Conservation (phyloP, 2,329 filamentous ascomycete species). For the Talaromyces pinophilus region DNA sequence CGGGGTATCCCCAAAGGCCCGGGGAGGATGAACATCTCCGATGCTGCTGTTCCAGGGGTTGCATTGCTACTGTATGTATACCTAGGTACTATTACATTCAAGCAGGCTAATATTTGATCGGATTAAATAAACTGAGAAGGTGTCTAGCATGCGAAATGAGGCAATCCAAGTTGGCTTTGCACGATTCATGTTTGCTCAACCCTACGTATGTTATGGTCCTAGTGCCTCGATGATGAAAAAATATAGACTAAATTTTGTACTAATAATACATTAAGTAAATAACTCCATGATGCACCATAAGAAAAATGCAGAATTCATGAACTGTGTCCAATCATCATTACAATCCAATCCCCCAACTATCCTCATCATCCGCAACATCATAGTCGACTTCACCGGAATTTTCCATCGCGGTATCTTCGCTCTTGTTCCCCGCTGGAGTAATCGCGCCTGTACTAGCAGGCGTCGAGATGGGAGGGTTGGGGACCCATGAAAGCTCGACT, state of each 20-base stretch:
- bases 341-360: conserved; percentile 23
- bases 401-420: conserved; percentile 39
- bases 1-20: conserved; percentile 6
- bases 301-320: neutral
- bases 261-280: neutral
- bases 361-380: conserved; percentile 49
- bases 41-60: neutral
- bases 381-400: conserved; percentile 48
- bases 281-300: neutral
- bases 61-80: too few relatives aligned
- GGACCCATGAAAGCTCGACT: conserved; percentile 58
- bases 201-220: too few relatives aligned
- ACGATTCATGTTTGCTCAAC: too few relatives aligned
- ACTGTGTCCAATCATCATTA: conserved; percentile 8
- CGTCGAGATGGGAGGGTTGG: conserved; percentile 35
- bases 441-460: conserved; percentile 27
- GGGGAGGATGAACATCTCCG: neutral
- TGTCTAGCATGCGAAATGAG: too few relatives aligned
- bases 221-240: too few relatives aligned
- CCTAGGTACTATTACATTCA: too few relatives aligned
- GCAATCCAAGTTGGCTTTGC: too few relatives aligned
- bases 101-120: too few relatives aligned
- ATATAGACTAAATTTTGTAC: conserved; percentile 9
- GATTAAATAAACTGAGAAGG: too few relatives aligned
- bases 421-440: conserved; percentile 28